These are phyloP conservation scores for Polyplosphaeria fusca DNA, from an alignment of 495 filamentous ascomycete genomes.

Conservation along the genomic window DNA sequence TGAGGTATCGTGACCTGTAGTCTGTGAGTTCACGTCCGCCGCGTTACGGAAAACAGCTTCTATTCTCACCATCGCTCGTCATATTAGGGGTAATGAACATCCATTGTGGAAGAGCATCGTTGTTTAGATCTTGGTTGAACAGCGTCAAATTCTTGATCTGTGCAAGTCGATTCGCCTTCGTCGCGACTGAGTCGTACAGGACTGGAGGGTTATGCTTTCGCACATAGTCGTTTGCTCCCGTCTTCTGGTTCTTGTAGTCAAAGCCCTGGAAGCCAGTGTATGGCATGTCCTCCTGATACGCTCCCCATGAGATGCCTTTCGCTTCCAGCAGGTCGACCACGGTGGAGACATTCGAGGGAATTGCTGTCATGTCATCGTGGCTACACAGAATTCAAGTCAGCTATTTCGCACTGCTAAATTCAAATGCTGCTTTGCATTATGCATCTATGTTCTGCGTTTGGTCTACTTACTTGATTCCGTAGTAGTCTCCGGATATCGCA, in stretches of 20 bases:
- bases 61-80: slow-evolving; percentile 32
- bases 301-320: slow-evolving; percentile 38
- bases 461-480: slow-evolving; percentile 36
- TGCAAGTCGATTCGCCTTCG: slow-evolving; percentile 28
- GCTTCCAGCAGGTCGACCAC: slow-evolving; percentile 40
- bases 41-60: neutral
- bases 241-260: slow-evolving; percentile 40
- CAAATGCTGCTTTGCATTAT: too few species aligned
- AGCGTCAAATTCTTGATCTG: slow-evolving; percentile 39
- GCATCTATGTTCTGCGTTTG: too few species aligned
- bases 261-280: slow-evolving; percentile 40
- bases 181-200: slow-evolving; percentile 36
- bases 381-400: neutral
- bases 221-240: slow-evolving; percentile 40
- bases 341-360: slow-evolving; percentile 37
- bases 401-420: neutral
- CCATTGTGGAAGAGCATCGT: slow-evolving; percentile 37
- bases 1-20: slow-evolving; percentile 36
- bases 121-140: slow-evolving; percentile 34
- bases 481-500: slow-evolving; percentile 37
- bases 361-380: slow-evolving; percentile 38
- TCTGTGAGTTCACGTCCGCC: neutral
- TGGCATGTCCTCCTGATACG: slow-evolving; percentile 41
- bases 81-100: slow-evolving; percentile 42
- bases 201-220: slow-evolving; percentile 42